Conservation (phyloP, 1,284 basidiomycete species). For the Trametes polyzona region DNA sequence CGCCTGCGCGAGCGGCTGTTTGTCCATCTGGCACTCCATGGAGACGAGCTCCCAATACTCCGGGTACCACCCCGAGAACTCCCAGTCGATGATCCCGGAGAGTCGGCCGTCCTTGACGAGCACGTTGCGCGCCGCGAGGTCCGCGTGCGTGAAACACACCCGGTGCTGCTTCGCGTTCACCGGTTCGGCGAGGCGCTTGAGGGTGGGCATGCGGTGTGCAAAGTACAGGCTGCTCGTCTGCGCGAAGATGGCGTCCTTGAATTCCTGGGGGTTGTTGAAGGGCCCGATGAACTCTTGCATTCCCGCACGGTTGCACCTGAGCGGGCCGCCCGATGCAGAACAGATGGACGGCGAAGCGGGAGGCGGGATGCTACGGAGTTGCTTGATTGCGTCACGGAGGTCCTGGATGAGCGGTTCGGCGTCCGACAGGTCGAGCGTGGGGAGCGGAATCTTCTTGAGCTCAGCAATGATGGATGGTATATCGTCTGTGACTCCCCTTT, state of each 20-base stretch:
- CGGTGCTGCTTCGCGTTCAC: slow-evolving; percentile 3
- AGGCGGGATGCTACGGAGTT: slow-evolving; percentile 1
- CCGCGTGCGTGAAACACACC: slow-evolving; percentile 14
- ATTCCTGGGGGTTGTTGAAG: slow-evolving; percentile 4
- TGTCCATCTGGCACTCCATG: slow-evolving; percentile 6
- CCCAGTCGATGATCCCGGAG: slow-evolving; percentile 28
- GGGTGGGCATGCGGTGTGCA: slow-evolving; percentile 1
- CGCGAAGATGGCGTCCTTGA: slow-evolving; percentile 1
- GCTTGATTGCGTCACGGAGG: background rate
- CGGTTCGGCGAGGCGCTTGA: slow-evolving; percentile 4
- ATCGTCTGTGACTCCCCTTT: background rate
- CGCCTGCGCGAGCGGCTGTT: background rate
- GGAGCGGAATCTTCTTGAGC: background rate
- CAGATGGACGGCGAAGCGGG: background rate
- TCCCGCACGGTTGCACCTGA: background rate
- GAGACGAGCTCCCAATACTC: slow-evolving; percentile 29
- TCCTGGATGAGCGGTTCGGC: background rate
- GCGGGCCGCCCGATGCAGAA: background rate
- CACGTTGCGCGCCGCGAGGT: slow-evolving; percentile 19
- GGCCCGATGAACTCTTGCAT: background rate
- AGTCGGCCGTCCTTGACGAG: slow-evolving; percentile 23
- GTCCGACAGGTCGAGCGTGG: slow-evolving; percentile 1
- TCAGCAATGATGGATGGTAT: background rate
- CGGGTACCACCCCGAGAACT: slow-evolving; percentile 29
- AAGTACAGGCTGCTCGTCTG: background rate